These are phyloP conservation scores for Floccularia luteovirens DNA, from an alignment of 768 basidiomycete species.

Conservation along the genomic window DNA sequence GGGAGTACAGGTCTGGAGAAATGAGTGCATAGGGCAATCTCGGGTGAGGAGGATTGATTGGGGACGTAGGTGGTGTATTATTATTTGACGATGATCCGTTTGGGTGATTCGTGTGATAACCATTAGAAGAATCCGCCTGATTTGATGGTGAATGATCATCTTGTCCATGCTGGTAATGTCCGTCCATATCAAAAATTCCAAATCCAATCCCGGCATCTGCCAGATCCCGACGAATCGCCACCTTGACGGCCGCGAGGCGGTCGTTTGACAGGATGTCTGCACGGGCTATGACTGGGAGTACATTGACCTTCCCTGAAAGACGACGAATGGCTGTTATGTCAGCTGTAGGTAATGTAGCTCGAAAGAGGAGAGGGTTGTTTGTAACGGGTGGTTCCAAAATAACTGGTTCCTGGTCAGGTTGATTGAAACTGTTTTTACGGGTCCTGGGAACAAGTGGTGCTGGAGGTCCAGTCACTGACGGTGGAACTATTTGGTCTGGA, in stretches of 20 bases:
- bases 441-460: constrained; percentile 61
- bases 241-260: constrained; percentile 70
- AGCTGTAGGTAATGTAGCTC: constrained; percentile 57
- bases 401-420: constrained; percentile 65
- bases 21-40: constrained; percentile 81
- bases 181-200: constrained; percentile 81
- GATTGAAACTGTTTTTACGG: constrained; percentile 66
- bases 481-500: constrained; percentile 74
- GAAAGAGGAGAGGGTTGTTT: constrained; percentile 60
- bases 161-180: constrained; percentile 36
- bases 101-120: constrained; percentile 34
- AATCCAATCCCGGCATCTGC: constrained; percentile 84
- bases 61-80: constrained; percentile 63
- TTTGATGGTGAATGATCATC: constrained; percentile 37
- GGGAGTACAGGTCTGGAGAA: constrained; percentile 78
- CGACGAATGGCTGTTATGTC: constrained; percentile 78
- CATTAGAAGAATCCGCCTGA: constrained; percentile 46
- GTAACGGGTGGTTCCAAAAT: constrained; percentile 77
- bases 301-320: constrained; percentile 76
- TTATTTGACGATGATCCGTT: constrained; percentile 46
- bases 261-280: constrained; percentile 80
- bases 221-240: constrained; percentile 73
- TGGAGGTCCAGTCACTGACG: constrained; percentile 57
- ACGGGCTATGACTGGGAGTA: constrained; percentile 78
- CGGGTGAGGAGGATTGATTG: constrained; percentile 49